These are phyloP conservation scores for Aspergillus campestris DNA, from an alignment of 495 filamentous ascomycete species.

Conservation along the genomic window DNA sequence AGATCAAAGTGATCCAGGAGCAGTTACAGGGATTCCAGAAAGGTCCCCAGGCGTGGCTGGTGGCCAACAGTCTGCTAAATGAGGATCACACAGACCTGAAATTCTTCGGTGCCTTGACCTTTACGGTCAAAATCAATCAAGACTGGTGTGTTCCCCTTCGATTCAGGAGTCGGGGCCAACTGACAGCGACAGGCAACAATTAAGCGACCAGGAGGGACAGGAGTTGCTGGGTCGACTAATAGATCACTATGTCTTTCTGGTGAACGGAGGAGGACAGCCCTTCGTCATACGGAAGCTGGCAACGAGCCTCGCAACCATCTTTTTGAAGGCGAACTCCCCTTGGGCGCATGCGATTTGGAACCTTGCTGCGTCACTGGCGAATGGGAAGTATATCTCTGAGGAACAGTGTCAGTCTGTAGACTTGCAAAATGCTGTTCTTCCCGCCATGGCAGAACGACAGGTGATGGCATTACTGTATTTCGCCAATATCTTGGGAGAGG, in stretches of 20 bases:
- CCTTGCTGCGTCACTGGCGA: conserved; percentile 51
- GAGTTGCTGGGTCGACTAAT: conserved; percentile 64
- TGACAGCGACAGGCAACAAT: conserved; percentile 40
- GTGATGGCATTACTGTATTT: conserved; percentile 63
- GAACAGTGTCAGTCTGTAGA: conserved; percentile 41
- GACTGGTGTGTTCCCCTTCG: conserved; percentile 49
- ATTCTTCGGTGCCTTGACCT: conserved; percentile 92
- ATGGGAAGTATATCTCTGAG: conserved; percentile 43
- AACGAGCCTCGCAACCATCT: conserved; percentile 70
- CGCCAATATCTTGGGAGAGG: conserved; percentile 62
- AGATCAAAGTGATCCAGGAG: conserved; percentile 61
- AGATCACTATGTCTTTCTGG: conserved; percentile 53
- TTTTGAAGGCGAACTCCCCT: conserved; percentile 56
- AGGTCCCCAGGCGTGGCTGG: conserved; percentile 72
- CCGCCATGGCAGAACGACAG: conserved; percentile 43
- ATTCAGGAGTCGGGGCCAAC: neutral
- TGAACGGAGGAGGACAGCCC: conserved; percentile 47
- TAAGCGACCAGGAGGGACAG: conserved; percentile 52
- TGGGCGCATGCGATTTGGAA: conserved; percentile 66
- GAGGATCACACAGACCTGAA: conserved; percentile 61
- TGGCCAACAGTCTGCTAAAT: conserved; percentile 64
- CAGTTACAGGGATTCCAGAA: conserved; percentile 69
- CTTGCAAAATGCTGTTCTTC: conserved; percentile 35
- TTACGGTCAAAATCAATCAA: conserved; percentile 84
- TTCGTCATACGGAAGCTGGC: conserved; percentile 79